Evolutionary conservation across 257 asterid genomes (phyloP), one percentile per base, ranked within the genome.

Genomic region (Verbena officinalis): DNA sequence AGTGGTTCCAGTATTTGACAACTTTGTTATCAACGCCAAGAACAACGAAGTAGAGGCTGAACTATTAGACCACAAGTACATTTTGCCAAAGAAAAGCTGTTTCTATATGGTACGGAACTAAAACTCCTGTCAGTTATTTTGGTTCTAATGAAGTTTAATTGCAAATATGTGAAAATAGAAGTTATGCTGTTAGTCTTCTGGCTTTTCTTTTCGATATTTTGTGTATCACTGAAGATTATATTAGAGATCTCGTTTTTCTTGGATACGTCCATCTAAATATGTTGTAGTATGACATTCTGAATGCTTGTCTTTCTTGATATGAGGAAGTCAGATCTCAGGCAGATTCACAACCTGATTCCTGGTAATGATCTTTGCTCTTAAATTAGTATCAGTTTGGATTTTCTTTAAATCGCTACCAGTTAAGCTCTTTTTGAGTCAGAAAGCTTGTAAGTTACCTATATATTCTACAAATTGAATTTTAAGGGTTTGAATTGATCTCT

Each of bases 311-410:
- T 36, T 44, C 68, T 68, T 72, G 55, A 66, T 72, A 51, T 44
- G 49, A 60, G 74, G 85, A 84, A 92, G 98, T 90, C 95, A 62
- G 94, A 93, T 71, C 62, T 87, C 77, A 64, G 48, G 78, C 80
- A 81, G 75, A 75, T 86, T 67, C 86, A 65, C 70, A 81, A 78
- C 77, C 63, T 93, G 65, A 72, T 87, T 80, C 90, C 96, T 45
- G 94, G 96, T 92, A 85, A 74, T 73, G 40, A 54, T 62, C 20
- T 38, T 53, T 5, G 8, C 22, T 33, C 54, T 21, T 49, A 36
- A 45, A 24, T 8, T 59, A 63, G 48, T 48, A 40, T 5, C 11
- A 2, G 7, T 46, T 34, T 51, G 40, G 6, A 55, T 42, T 34
- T 43, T 43, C 22, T 22, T 19, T 14, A 23, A 17, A 17, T 39